phyloP scores from a whole-genome alignment of 192 early-diverging fungal species.

The Pecoramyces ruminantium region DNA sequence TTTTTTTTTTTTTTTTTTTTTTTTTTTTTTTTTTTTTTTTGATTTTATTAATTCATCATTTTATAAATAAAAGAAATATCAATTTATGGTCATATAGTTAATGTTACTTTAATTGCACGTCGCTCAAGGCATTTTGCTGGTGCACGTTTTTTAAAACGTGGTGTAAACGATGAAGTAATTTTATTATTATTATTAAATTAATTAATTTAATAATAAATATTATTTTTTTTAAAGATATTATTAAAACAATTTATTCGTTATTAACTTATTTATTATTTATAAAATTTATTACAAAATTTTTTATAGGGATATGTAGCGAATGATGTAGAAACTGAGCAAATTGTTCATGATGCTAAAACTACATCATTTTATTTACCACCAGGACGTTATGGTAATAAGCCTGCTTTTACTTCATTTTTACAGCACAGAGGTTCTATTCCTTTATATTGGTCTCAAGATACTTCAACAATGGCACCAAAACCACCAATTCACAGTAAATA shows the following conservation, averaged over 20 bases:
- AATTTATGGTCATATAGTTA: conserved; percentile 79
- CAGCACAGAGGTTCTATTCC: conserved; percentile 97
- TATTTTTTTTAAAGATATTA: background rate
- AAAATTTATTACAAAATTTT: too few relatives aligned
- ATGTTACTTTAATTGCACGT: conserved; percentile 83
- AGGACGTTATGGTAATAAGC: conserved; percentile 20
- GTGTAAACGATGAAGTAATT: conserved; percentile 66
- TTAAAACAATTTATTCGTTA: too few relatives aligned
- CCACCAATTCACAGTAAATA: conserved; percentile 60
- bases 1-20: too few relatives aligned
- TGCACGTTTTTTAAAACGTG: conserved; percentile 87
- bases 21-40: too few relatives aligned
- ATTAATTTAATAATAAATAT: too few relatives aligned
- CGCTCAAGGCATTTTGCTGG: conserved; percentile 90
- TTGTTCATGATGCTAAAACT: conserved; percentile 76
- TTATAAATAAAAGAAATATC: conserved; percentile 55
- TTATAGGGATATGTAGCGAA: conserved; percentile 85
- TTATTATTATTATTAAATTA: conserved; percentile 1
- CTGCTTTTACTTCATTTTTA: conserved; percentile 78
- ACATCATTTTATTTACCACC: conserved; percentile 66
- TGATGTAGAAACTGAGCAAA: conserved; percentile 97
- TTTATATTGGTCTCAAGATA: conserved; percentile 87
- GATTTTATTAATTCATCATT: too few relatives aligned
- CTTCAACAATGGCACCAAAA: conserved; percentile 80
- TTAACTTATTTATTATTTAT: too few relatives aligned